Evolutionary conservation across 495 filamentous ascomycete genomes (phyloP).

Genomic region (Chlorociboria aeruginascens): DNA sequence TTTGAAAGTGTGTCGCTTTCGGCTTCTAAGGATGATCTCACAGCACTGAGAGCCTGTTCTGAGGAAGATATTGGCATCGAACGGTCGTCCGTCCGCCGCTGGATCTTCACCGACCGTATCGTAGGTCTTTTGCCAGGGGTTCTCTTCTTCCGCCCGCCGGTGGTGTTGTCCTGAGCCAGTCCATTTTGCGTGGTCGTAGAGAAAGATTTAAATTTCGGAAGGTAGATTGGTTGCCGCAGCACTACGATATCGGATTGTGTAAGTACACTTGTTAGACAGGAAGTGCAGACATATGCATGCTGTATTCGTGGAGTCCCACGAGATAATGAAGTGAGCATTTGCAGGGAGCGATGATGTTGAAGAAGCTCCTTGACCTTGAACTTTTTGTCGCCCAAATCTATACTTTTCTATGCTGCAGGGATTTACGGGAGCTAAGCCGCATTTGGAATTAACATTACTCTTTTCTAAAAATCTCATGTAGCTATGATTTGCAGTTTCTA

Average conservation of each 20-base stretch:
- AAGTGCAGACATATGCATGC: constrained; percentile 12
- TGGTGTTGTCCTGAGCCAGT: too few species aligned
- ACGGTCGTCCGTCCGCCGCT: too few species aligned
- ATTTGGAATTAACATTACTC: not conserved
- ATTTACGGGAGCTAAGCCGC: not conserved
- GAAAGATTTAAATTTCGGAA: not conserved
- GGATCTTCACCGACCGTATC: too few species aligned
- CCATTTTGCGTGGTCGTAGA: not conserved
- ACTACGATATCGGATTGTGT: not conserved
- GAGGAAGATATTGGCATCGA: too few species aligned
- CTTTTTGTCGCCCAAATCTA: not conserved
- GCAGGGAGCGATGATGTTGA: not conserved
- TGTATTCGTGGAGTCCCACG: constrained; percentile 2
- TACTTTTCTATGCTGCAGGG: not conserved
- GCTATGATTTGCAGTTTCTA: too few species aligned
- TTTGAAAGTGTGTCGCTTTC: too few species aligned
- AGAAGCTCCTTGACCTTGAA: not conserved
- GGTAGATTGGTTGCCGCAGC: not conserved
- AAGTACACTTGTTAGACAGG: constrained; percentile 8
- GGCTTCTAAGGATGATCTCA: too few species aligned
- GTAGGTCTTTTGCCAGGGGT: too few species aligned
- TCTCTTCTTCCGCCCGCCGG: too few species aligned
- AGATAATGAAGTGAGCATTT: constrained; percentile 13
- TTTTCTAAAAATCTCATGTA: too few species aligned
- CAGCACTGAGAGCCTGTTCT: too few species aligned